phyloP scores from a whole-genome alignment of 2,329 filamentous ascomycete genomes.

The Diaporthe citriasiana region DNA sequence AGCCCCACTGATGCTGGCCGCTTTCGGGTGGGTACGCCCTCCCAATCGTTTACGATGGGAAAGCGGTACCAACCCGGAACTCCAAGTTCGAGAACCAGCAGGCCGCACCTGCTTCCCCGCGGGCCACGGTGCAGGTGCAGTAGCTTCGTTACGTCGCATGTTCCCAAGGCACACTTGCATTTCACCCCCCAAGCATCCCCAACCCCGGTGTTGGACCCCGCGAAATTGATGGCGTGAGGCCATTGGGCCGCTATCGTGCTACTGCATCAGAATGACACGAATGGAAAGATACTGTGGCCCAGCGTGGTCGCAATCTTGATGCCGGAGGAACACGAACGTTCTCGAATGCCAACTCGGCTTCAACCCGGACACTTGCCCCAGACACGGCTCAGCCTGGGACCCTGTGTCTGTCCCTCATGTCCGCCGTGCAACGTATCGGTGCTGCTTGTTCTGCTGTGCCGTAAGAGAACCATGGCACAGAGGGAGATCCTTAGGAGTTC shows the following conservation, averaged over 20 bases:
- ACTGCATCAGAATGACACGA: constrained; percentile 12
- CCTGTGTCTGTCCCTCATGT: neutral
- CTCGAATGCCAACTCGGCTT: constrained; percentile 9
- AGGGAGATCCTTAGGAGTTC: neutral
- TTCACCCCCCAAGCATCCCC: neutral
- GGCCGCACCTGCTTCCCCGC: constrained; percentile 14
- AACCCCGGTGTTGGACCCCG: neutral
- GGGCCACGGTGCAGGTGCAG: constrained; percentile 22
- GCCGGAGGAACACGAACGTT: neutral
- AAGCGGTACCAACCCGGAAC: neutral
- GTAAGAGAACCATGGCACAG: neutral
- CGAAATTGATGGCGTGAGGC: constrained; percentile 9
- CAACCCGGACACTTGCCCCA: constrained; percentile 13
- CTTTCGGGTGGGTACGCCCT: neutral
- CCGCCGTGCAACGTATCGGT: constrained; percentile 10
- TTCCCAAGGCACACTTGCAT: constrained; percentile 19
- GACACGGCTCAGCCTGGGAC: constrained; percentile 7
- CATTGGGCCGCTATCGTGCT: constrained; percentile 6
- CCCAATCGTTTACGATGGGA: neutral
- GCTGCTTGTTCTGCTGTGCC: neutral
- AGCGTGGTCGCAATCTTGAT: constrained; percentile 15
- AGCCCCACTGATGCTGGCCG: neutral
- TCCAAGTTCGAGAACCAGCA: constrained; percentile 1
- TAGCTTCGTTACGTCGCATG: constrained; percentile 9
- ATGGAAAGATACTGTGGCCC: neutral